Evolutionary conservation across 1,284 basidiomycete species (phyloP), one percentile per base, ranked within the genome.

Genomic region (Kwoniella shivajii): DNA sequence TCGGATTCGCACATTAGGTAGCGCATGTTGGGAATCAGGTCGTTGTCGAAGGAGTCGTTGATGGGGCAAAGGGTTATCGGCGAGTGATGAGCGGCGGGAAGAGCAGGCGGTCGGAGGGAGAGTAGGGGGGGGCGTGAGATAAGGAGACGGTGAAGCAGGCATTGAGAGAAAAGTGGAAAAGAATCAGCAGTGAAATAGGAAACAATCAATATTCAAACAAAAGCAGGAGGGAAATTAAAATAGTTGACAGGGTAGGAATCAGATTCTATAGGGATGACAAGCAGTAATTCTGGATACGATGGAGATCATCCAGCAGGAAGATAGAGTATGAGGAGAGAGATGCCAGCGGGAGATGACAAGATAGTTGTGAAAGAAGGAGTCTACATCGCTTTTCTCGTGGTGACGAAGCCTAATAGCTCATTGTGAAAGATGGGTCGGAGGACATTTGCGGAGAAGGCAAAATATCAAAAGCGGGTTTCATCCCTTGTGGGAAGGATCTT

Each of bases 111-210:
- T 47, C 20, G 36, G 33, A 11, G 48, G 56, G 3, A 48, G 30
- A 9, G 60, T 52, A 6, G 57, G 61, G 22, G 57, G 61, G 7
- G 61, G 61, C 27, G 60, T 62, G 22, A 56, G 39, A 29, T 61
- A 61, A 27, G 43, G 51, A 10, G 50, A 30, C 16, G 30, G 36
- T 14, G 46, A 37, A 42, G 30, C 38, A 26, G 38, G 45, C 45
- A 55, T 49, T n/a, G 37, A 48, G 45, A 14, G 14, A 30, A 4
- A 30, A 14, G 37, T 6, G 16, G 16, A 31, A 18, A 9, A 16
- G 42, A 45, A 26, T 26, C 16, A 56, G 45, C 46, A 54, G 38
- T 31, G 20, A 37, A 16, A 44, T n/a, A 22, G 39, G 13, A 6
- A 24, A 38, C 6, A 38, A 38, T 38, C 37, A 38, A n/a, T 11